Evolutionary conservation across 2,329 filamentous ascomycete species (phyloP), one percentile per base, ranked within the genome.

Genomic region (Colletotrichum sp.): DNA sequence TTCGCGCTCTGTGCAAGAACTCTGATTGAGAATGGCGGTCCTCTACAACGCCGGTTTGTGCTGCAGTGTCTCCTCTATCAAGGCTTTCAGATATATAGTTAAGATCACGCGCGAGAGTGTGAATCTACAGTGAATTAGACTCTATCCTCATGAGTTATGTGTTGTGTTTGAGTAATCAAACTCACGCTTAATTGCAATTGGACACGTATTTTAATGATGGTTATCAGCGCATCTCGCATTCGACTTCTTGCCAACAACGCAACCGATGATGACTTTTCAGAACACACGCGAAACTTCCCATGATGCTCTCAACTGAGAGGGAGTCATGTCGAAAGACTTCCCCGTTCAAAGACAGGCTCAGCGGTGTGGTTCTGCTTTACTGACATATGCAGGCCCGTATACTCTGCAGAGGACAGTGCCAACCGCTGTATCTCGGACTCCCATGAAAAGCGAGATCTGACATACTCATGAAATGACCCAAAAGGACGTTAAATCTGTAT

Each of bases 11-110:
- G 16, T 43, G 0, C 8, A 18, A 3, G 8, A 4, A 10, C 10
- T 43, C 16, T 5, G 36, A 43, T 4, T n/a, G 13, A 38, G 7
- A 38, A 38, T 9, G 2, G 4, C 36, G 8, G 8, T 18, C 4
- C 1, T 5, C 0, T 5, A 43, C 8, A 4, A 10, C 8, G 8
- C 5, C 1, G 9, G 3, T 9, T n/a, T 8, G 16, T 43, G 16
- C 36, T 10, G 36, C 3, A 2, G 2, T 43, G 3, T 10, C 8
- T 4, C 16, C 4, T 38, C 7, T 38, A 2, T 7, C 4, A 38
- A 9, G 16, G 16, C 36, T 8, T 43, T 18, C 8, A 43, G 36
- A n/a, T 43, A 10, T 43, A 5, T 43, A 43, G 36, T 43, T 1
- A n/a, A 43, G 4, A 43, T 5, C 16, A n/a, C 13, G 16, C 16